Evolutionary conservation across 805 yeast species (phyloP).

Genomic region (Candida ovalis): DNA sequence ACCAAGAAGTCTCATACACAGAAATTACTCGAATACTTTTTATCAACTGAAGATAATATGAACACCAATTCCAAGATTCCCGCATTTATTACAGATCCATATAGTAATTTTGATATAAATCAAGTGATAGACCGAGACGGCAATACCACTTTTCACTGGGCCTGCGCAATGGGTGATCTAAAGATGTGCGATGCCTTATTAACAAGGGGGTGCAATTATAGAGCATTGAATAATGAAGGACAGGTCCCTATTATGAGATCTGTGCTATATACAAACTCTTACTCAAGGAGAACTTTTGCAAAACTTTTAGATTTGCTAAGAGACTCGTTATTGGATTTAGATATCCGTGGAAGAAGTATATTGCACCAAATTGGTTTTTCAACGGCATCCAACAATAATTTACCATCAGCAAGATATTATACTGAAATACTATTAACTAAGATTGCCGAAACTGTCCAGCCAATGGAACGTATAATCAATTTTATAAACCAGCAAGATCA

Average conservation of each 20-base stretch:
- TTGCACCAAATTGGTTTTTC: conserved; percentile 81
- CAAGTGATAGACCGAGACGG: conserved; percentile 92
- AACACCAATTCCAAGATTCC: conserved; percentile 43
- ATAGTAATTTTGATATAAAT: conserved; percentile 63
- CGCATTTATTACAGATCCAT: conserved; percentile 58
- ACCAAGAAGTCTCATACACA: conserved; percentile 40
- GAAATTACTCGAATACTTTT: conserved; percentile 48
- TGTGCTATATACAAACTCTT: conserved; percentile 84
- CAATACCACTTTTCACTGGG: conserved; percentile 95
- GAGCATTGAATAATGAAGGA: conserved; percentile 61
- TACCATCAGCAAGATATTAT: conserved; percentile 81
- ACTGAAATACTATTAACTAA: conserved; percentile 72
- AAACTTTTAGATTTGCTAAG: conserved; percentile 70
- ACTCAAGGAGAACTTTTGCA: conserved; percentile 74
- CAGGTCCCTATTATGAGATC: conserved; percentile 86
- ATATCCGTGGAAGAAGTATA: conserved; percentile 69
- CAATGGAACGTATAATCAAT: conserved; percentile 56
- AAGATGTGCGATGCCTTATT: conserved; percentile 72
- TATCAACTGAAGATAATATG: conserved; percentile 51
- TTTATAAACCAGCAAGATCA: conserved; percentile 55
- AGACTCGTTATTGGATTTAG: conserved; percentile 75
- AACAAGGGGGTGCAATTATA: conserved; percentile 69
- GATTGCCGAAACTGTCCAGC: conserved; percentile 55
- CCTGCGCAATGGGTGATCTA: conserved; percentile 89
- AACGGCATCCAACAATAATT: conserved; percentile 60